A percentile compares a stretch with the other conserved stretches of the same genome.
phyloP scores from a whole-genome alignment of 345 rosid genomes.

The Aquilaria sinensis region DNA sequence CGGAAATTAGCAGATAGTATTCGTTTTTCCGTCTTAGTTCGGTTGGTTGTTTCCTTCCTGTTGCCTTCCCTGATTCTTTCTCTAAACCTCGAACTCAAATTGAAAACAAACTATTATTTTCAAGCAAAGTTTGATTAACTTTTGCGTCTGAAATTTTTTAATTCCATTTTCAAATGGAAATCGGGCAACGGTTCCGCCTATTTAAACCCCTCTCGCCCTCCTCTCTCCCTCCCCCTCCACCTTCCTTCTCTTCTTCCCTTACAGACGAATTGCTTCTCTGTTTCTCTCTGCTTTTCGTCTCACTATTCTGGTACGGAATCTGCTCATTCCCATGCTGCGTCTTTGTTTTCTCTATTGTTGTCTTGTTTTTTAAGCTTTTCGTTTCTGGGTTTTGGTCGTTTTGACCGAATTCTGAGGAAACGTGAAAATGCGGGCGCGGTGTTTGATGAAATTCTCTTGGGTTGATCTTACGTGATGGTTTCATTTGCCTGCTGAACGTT shows the following conservation, averaged over 20 bases:
- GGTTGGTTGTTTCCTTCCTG: slow-evolving; percentile 13
- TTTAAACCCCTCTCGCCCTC: slow-evolving; percentile 22
- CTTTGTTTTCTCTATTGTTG: too few relatives aligned
- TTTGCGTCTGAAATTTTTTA: neutral
- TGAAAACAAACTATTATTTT: slow-evolving; percentile 6
- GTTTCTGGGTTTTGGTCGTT: slow-evolving; percentile 6
- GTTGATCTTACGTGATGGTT: too few relatives aligned
- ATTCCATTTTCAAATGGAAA: neutral
- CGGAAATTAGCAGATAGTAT: neutral
- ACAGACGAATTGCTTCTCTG: neutral
- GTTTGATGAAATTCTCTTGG: too few relatives aligned
- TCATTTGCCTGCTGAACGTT: too few relatives aligned
- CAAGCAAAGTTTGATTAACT: slow-evolving; percentile 4
- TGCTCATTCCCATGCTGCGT: neutral
- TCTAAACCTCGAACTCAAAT: too few relatives aligned
- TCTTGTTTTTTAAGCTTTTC: neutral
- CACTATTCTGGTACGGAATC: slow-evolving; percentile 20
- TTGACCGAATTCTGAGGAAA: neutral
- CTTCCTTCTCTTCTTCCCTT: slow-evolving; percentile 7
- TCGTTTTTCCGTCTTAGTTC: neutral
- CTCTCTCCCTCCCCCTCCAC: slow-evolving; percentile 26
- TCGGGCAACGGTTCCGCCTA: slow-evolving; percentile 19
- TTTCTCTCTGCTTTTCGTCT: slow-evolving; percentile 6
- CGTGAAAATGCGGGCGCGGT: neutral
- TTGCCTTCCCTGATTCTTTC: slow-evolving; percentile 2